Percentiles rank a stretch among this genome's conserved stretches.
Evolutionary conservation across 805 yeast species (phyloP).

Genomic region (Alloascoidea hylecoeti): DNA sequence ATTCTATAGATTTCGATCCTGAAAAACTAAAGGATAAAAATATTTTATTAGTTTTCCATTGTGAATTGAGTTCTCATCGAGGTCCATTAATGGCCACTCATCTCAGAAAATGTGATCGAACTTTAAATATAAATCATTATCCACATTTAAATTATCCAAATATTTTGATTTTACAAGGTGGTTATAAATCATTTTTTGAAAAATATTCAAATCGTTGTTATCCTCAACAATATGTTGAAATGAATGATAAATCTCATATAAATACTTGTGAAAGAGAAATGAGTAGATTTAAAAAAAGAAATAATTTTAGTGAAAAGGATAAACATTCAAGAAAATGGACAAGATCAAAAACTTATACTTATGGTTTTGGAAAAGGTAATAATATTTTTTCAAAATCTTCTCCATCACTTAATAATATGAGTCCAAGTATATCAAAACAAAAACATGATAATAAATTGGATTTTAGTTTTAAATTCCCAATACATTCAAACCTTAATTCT

Average conservation of each 20-base stretch:
- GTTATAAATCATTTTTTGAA: constrained; percentile 70
- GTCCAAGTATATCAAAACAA: too few species aligned
- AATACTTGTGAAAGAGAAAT: constrained; percentile 37
- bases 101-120: constrained; percentile 72
- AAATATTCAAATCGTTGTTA: constrained; percentile 41
- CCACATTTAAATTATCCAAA: constrained; percentile 83
- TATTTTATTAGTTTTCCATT: constrained; percentile 68
- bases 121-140: constrained; percentile 55
- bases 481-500: too few species aligned
- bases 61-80: constrained; percentile 85
- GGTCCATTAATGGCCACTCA: constrained; percentile 93
- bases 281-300: constrained; percentile 31
- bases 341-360: too few species aligned
- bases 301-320: background rate
- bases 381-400: too few species aligned
- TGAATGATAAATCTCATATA: constrained; percentile 48
- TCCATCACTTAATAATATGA: too few species aligned
- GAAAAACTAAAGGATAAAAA: constrained; percentile 16
- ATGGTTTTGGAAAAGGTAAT: too few species aligned
- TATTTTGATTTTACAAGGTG: constrained; percentile 79
- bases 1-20: too few species aligned
- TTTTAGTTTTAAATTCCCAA: too few species aligned
- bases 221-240: constrained; percentile 74
- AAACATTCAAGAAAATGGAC: too few species aligned
- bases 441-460: too few species aligned